phyloP scores from a whole-genome alignment of 2,329 filamentous ascomycete genomes.

The Colletotrichum sp. region DNA sequence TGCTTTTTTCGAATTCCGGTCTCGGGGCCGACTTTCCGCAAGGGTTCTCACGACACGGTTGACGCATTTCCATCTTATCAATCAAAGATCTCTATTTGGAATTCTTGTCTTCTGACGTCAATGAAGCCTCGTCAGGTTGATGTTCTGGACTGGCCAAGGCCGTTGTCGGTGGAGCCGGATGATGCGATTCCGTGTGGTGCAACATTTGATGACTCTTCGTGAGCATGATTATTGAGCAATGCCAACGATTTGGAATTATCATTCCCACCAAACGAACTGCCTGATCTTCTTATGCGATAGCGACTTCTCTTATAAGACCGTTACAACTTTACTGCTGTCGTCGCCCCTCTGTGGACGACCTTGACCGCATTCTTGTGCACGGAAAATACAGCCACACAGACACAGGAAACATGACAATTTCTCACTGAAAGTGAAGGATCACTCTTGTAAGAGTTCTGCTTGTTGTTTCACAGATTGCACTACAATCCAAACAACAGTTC shows the following conservation, averaged over 20 bases:
- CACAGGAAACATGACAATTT: rapidly evolving
- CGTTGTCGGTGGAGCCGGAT: neutral
- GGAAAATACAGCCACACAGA: rapidly evolving
- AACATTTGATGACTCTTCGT: neutral
- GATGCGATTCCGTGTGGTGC: neutral
- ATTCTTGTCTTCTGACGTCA: neutral
- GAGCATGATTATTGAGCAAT: neutral
- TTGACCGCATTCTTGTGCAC: rapidly evolving
- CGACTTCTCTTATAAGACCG: rapidly evolving
- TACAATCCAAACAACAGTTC: no score
- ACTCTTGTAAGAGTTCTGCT: no score
- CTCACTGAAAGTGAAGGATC: no score
- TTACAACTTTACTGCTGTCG: rapidly evolving
- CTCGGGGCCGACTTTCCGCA: neutral
- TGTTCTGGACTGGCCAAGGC: neutral
- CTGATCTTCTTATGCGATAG: rapidly evolving
- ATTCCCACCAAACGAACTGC: rapidly evolving
- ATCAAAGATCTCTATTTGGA: neutral
- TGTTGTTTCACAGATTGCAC: no score
- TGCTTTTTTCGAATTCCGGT: conserved; percentile 1
- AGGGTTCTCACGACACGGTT: neutral
- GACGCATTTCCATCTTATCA: neutral
- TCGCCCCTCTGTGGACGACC: neutral
- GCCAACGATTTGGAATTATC: neutral
- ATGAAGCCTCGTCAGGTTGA: neutral